These are phyloP conservation scores for Nematodospora anomalae DNA, from an alignment of 1,139 yeast species.

Conservation along the genomic window DNA sequence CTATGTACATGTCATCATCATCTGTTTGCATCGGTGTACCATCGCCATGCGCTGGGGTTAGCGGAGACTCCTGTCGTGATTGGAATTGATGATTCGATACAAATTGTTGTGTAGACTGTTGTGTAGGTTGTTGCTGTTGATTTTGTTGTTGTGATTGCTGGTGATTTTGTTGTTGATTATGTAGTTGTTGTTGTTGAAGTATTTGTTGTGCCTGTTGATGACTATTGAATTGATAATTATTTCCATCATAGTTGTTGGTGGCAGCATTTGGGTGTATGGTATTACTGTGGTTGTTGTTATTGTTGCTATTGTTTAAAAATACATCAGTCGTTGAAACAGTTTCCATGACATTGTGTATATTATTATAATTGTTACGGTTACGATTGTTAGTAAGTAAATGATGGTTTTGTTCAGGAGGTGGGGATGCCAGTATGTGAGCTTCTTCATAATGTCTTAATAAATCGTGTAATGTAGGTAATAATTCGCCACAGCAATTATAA, in stretches of 20 bases:
- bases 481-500: conserved; percentile 92
- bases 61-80: conserved; percentile 18
- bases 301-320: conserved; percentile 51
- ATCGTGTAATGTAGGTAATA: conserved; percentile 90
- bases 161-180: conserved; percentile 18
- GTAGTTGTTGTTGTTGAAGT: conserved; percentile 17
- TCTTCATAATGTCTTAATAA: conserved; percentile 93
- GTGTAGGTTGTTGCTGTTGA: conserved; percentile 17
- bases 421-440: conserved; percentile 83
- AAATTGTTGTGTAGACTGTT: conserved; percentile 11
- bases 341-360: conserved; percentile 56
- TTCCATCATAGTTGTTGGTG: conserved; percentile 13
- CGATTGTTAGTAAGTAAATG: conserved; percentile 36
- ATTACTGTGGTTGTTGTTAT: conserved; percentile 9
- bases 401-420: conserved; percentile 46
- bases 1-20: conserved; percentile 64
- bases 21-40: conserved; percentile 37
- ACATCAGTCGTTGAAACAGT: conserved; percentile 90
- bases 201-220: conserved; percentile 18
- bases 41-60: conserved; percentile 16
- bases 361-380: conserved; percentile 39
- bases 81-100: conserved; percentile 9
- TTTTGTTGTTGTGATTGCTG: conserved; percentile 18
- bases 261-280: conserved; percentile 11
- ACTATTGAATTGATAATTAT: conserved; percentile 15